Percentiles rank a stretch among this genome's conserved stretches.
phyloP scores from a whole-genome alignment of 2,329 filamentous ascomycete species.

The Cercospora sp. region DNA sequence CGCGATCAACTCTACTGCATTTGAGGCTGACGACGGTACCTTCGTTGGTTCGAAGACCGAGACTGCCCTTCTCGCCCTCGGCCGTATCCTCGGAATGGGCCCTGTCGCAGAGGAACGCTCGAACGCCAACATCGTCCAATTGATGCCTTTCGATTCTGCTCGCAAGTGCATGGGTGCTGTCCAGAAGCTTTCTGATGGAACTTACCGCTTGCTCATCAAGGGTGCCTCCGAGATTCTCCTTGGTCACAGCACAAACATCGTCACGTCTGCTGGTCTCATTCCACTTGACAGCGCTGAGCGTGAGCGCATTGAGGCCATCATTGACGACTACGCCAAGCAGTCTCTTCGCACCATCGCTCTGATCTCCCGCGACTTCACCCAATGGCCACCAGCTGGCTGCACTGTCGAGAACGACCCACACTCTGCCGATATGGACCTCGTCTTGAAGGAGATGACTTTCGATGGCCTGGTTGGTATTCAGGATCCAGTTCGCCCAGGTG shows the following conservation, averaged over 20 bases:
- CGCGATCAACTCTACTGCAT: slow-evolving; percentile 67
- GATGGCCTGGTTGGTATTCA: slow-evolving; percentile 72
- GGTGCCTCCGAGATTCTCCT: slow-evolving; percentile 55
- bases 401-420: slow-evolving; percentile 60
- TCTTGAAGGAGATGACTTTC: slow-evolving; percentile 73
- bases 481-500: slow-evolving; percentile 68
- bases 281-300: slow-evolving; percentile 52
- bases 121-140: slow-evolving; percentile 59
- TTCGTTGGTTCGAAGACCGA: slow-evolving; percentile 79
- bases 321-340: slow-evolving; percentile 73
- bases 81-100: slow-evolving; percentile 64
- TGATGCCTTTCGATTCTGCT: slow-evolving; percentile 62
- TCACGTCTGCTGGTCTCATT: slow-evolving; percentile 59
- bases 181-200: slow-evolving; percentile 53
- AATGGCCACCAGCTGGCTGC: slow-evolving; percentile 69
- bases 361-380: slow-evolving; percentile 75
- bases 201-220: slow-evolving; percentile 58
- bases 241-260: slow-evolving; percentile 52
- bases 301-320: slow-evolving; percentile 63
- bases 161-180: slow-evolving; percentile 71
- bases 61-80: slow-evolving; percentile 70
- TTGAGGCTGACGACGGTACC: slow-evolving; percentile 65
- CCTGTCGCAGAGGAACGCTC: slow-evolving; percentile 61
- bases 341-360: slow-evolving; percentile 84
- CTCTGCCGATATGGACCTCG: slow-evolving; percentile 66